A percentile compares a stretch with the other conserved stretches of the same genome.
Conservation (phyloP, 2,329 filamentous ascomycete genomes). For the Verticillium longisporum region DNA sequence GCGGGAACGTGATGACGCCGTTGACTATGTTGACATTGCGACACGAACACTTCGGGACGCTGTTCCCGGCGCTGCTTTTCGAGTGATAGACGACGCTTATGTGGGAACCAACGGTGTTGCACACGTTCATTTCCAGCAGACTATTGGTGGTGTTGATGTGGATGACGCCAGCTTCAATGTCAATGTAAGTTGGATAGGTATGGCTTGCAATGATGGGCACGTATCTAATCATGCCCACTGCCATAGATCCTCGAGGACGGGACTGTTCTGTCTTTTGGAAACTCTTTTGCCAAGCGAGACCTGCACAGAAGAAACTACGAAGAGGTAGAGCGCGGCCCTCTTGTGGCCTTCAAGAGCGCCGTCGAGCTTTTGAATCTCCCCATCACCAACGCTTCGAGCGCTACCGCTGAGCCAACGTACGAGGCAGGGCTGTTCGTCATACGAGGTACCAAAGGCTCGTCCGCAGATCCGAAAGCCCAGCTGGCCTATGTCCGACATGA, state of each 20-base stretch:
- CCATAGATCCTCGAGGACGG: slow-evolving; percentile 38
- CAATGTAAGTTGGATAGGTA: slow-evolving; percentile 32
- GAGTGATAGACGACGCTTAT: slow-evolving; percentile 39
- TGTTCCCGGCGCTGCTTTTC: slow-evolving; percentile 29
- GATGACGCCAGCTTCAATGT: slow-evolving; percentile 50
- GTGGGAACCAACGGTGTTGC: slow-evolving; percentile 41
- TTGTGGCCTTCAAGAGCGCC: slow-evolving; percentile 34
- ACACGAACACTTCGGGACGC: slow-evolving; percentile 27
- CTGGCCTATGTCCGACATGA: slow-evolving; percentile 42
- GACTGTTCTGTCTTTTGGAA: slow-evolving; percentile 45
- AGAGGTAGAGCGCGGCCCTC: slow-evolving; percentile 35
- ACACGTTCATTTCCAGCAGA: slow-evolving; percentile 50
- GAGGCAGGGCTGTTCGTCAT: slow-evolving; percentile 25
- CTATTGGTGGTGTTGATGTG: slow-evolving; percentile 42
- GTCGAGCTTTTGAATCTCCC: slow-evolving; percentile 24
- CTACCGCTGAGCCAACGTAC: slow-evolving; percentile 18
- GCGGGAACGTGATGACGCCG: not conserved
- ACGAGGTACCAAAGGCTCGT: slow-evolving; percentile 35
- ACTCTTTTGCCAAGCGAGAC: slow-evolving; percentile 36
- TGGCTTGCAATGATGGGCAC: not conserved
- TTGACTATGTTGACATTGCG: slow-evolving; percentile 29
- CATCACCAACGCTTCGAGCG: slow-evolving; percentile 16
- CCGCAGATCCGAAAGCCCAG: slow-evolving; percentile 40
- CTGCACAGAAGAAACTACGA: slow-evolving; percentile 26
- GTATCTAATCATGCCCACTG: slow-evolving; percentile 2